Evolutionary conservation across 2,329 filamentous ascomycete species (phyloP), one percentile per base, ranked within the genome.

Genomic region (Phaeophleospora eucalypticola): DNA sequence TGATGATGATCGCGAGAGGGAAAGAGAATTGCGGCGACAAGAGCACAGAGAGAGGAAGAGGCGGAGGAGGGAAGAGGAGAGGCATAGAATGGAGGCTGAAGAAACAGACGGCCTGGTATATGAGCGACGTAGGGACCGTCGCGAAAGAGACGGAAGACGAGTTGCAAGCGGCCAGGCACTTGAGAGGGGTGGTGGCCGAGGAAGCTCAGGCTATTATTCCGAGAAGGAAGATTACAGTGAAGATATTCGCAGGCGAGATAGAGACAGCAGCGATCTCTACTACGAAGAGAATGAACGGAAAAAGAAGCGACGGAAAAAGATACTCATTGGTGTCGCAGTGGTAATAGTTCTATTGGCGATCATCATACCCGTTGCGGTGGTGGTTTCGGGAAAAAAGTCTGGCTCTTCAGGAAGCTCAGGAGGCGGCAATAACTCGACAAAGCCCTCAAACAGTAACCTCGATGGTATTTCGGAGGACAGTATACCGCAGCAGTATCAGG

Each of bases 401-500:
- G 36, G 35, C 16, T 21, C 29, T 18, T 47, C 45, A 4, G 36
- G 49, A 36, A 39, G 47, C 17, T 37, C 48, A 3, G 49, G 48
- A 18, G 51, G 57, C 7, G 51, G 41, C 17, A 42, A 45, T 53
- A 37, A 51, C 58, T 53, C 57, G 2, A 47, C 55, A 12, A 61
- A 63, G 40, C 72, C 73, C 1, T 49, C 64, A 3, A 76, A 73
- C 53, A 66, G 60, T 49, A 75, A 77, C 41, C 64, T 77, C 3
- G 58, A 71, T 9, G 68, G 67, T 39, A 64, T 75, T 14, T 69
- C 69, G 10, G 61, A 70, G 17, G 61, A 65, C 49, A 67, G 65
- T 46, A 72, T 76, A 29, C 74, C 73, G 1, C 69, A 72, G 46
- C 76, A 75, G 51, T 89, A 81, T 59, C 82, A 80, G 66, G 88